Conservation (phyloP, 2,329 filamentous ascomycete species). For the Curvularia verruculosa region DNA sequence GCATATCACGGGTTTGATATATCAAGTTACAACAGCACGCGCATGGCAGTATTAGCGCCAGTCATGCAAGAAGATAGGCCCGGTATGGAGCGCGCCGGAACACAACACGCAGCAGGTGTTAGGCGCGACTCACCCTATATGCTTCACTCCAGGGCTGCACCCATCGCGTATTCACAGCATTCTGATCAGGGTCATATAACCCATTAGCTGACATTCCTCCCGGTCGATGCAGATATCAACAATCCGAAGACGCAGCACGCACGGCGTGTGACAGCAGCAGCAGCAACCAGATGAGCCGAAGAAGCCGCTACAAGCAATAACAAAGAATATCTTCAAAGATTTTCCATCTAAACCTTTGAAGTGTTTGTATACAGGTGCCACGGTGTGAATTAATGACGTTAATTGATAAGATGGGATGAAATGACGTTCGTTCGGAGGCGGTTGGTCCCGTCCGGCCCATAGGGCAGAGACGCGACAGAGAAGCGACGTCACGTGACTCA, state of each 20-base stretch:
- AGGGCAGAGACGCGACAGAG: background rate
- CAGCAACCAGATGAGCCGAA: constrained; percentile 2
- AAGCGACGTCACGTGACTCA: constrained; percentile 22
- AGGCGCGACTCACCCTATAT: constrained; percentile 35
- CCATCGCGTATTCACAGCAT: constrained; percentile 33
- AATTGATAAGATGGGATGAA: constrained; percentile 7
- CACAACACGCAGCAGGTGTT: background rate
- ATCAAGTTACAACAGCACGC: background rate
- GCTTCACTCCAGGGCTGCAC: constrained; percentile 42
- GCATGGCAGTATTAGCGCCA: background rate
- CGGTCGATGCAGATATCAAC: constrained; percentile 15
- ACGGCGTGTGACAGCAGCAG: constrained; percentile 13
- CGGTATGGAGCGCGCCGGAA: background rate
- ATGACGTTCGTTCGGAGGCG: constrained; percentile 3
- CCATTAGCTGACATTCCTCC: constrained; percentile 35
- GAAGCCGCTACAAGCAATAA: background rate
- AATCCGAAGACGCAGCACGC: constrained; percentile 14
- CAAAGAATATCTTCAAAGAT: constrained; percentile 11
- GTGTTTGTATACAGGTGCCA: no score
- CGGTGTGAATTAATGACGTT: background rate
- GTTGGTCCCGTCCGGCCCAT: constrained; percentile 1
- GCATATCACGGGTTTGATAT: background rate
- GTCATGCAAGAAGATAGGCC: background rate
- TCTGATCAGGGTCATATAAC: constrained; percentile 40
- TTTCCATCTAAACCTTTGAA: background rate